These are phyloP conservation scores for bread wheat (Triticum aestivum) DNA, from an alignment of 176 grass and related monocot species.

Conservation along the genomic window DNA sequence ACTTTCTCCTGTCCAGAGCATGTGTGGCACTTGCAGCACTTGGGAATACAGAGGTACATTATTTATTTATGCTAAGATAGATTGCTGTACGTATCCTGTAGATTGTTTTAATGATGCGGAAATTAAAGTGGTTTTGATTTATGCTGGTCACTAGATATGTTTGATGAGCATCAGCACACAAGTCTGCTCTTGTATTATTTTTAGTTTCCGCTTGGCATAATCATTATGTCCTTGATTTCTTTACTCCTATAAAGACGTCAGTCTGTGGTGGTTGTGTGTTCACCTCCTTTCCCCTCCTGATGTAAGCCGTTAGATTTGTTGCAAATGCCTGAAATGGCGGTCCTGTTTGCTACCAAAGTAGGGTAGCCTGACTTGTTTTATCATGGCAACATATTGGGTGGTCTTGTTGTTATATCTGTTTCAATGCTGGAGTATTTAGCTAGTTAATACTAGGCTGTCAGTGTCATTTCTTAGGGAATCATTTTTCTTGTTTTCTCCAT, in stretches of 20 bases:
- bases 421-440: not conserved
- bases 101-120: not conserved
- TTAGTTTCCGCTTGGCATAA: not conserved
- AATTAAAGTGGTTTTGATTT: not conserved
- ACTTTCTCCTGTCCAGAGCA: conserved; percentile 94
- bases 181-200: not conserved
- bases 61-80: conserved; percentile 6
- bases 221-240: not conserved
- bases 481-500: not conserved
- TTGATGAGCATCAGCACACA: not conserved
- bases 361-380: not conserved
- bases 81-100: not conserved
- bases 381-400: not conserved
- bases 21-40: conserved; percentile 91
- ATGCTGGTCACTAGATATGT: not conserved
- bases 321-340: not conserved
- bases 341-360: not conserved
- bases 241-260: not conserved
- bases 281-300: not conserved
- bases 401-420: not conserved
- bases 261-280: not conserved
- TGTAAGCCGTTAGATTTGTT: not conserved
- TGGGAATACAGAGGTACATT: conserved; percentile 85
- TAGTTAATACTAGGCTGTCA: not conserved
- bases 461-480: not conserved